Conservation (phyloP, 371 early-diverging fungal species). For the Apophysomyces trapeziformis region DNA sequence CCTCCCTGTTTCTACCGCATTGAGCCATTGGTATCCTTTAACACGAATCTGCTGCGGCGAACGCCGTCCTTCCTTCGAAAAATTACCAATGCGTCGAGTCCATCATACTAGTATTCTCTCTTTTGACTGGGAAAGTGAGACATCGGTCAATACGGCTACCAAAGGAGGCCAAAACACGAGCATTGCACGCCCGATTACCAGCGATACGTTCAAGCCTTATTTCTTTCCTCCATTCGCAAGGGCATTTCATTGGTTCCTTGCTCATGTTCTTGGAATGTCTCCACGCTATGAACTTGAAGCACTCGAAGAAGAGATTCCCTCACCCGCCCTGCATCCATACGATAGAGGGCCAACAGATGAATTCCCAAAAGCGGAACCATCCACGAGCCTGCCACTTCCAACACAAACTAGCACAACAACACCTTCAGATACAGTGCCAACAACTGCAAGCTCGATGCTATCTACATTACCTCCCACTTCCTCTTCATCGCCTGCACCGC, state of each 20-base stretch:
- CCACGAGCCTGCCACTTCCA: not conserved
- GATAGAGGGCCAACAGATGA: not conserved
- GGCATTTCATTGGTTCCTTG: constrained; percentile 30
- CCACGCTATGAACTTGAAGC: not conserved
- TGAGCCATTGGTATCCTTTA: not conserved
- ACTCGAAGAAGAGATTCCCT: not conserved
- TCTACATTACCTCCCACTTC: not conserved
- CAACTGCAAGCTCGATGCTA: not conserved
- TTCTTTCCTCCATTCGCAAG: constrained; percentile 23
- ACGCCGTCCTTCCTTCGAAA: not conserved
- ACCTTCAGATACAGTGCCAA: not conserved
- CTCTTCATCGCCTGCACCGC: not conserved
- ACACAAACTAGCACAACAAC: not conserved
- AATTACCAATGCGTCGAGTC: not conserved
- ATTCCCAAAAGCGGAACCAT: not conserved
- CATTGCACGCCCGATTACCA: not conserved
- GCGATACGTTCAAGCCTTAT: constrained; percentile 23
- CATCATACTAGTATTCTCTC: not conserved
- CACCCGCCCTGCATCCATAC: not conserved
- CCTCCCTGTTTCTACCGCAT: not conserved
- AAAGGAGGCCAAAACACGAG: not conserved
- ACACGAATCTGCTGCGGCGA: not conserved
- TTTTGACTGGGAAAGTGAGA: constrained; percentile 9
- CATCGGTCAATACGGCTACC: not conserved
- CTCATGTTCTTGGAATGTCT: constrained; percentile 18